phyloP scores from a whole-genome alignment of 2,329 filamentous ascomycete genomes.

The Botrytis fabae region DNA sequence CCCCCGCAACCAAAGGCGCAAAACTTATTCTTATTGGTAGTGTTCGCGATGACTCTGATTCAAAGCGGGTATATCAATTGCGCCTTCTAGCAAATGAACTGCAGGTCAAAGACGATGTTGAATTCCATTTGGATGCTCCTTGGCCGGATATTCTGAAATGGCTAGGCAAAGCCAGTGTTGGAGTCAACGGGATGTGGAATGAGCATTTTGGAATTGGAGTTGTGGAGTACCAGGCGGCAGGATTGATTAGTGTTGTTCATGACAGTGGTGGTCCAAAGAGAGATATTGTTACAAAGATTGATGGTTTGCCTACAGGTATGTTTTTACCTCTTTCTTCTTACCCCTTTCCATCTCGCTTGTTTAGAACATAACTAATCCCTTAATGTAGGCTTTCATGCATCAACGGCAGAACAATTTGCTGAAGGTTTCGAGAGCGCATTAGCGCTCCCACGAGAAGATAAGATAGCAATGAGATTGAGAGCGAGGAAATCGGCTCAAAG shows the following conservation, averaged over 20 bases:
- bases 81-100: constrained; percentile 85
- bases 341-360: neutral
- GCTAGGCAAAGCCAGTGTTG: constrained; percentile 74
- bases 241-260: constrained; percentile 89
- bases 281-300: constrained; percentile 83
- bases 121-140: constrained; percentile 85
- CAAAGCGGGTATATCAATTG: constrained; percentile 83
- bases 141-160: constrained; percentile 86
- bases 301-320: constrained; percentile 74
- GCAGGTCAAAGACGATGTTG: constrained; percentile 76
- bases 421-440: constrained; percentile 77
- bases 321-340: constrained; percentile 32
- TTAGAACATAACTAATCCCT: constrained; percentile 18
- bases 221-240: constrained; percentile 96
- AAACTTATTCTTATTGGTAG: constrained; percentile 85
- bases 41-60: constrained; percentile 81
- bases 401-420: constrained; percentile 76
- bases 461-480: constrained; percentile 70
- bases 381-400: constrained; percentile 75
- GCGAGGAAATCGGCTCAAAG: constrained; percentile 77
- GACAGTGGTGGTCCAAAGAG: constrained; percentile 88
- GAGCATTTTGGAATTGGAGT: constrained; percentile 99
- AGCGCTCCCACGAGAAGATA: constrained; percentile 64
- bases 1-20: constrained; percentile 54
- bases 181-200: constrained; percentile 99